phyloP scores from a whole-genome alignment of 805 yeast genomes.

The Saccharomycopsis schoenii region DNA sequence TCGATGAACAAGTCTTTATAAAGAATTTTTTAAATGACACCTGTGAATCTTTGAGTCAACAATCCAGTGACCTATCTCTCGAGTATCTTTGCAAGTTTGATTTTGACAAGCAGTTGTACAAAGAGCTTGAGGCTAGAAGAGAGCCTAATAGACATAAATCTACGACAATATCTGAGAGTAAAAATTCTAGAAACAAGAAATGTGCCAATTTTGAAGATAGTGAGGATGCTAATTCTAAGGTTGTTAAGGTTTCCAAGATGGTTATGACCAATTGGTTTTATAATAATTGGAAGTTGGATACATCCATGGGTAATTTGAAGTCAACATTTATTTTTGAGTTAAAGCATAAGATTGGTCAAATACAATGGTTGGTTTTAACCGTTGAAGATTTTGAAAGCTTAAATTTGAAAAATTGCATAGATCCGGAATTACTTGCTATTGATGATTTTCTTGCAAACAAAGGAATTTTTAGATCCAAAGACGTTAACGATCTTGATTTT shows the following conservation, averaged over 20 bases:
- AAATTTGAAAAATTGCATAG: constrained; percentile 1
- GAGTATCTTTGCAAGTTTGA: constrained; percentile 11
- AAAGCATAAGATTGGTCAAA: constrained; percentile 30
- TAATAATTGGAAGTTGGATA: constrained; percentile 32
- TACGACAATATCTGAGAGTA: neutral
- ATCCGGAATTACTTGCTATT: constrained; percentile 5
- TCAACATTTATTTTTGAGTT: constrained; percentile 29
- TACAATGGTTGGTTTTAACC: constrained; percentile 30
- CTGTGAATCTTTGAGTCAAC: constrained; percentile 24
- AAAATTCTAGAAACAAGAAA: neutral
- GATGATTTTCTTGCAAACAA: neutral
- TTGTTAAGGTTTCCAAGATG: constrained; percentile 25
- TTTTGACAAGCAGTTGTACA: neutral
- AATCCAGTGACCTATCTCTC: constrained; percentile 5
- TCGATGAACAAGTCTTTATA: constrained; percentile 31
- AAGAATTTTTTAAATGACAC: constrained; percentile 34
- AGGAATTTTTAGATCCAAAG: neutral
- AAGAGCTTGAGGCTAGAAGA: neutral
- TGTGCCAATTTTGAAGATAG: neutral
- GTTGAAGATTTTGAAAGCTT: constrained; percentile 22
- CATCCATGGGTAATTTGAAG: constrained; percentile 27
- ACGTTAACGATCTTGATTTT: neutral
- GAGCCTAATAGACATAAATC: neutral
- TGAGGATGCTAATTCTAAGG: neutral
- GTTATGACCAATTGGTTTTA: constrained; percentile 32